Base-by-base conservation (phyloP, 352 stramenopile species). In the Phytophthora macrochlamydospora region DNA sequence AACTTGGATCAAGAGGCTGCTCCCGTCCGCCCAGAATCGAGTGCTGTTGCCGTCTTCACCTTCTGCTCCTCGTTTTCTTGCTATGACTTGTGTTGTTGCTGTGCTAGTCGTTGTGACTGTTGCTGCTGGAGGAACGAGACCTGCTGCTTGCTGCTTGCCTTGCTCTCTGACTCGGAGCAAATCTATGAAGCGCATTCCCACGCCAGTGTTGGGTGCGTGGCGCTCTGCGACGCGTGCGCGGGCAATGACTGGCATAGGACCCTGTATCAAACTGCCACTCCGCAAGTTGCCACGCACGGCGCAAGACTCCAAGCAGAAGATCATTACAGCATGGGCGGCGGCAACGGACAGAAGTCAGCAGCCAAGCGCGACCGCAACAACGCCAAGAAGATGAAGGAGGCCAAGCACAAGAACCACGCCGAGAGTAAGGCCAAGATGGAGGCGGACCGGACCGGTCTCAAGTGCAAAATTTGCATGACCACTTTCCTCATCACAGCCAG, bases 391-490 rank as follows among this genome's bases (percentile, higher is more conserved):
- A 78, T 82, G 59, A 95, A 95, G 70, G 87, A 93, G 0, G 76
- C 82, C 51, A 95, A 92, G 71, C 49, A 83, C 38, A 93, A 93
- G 74, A 91, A 81, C 68, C 84, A 90, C 64, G 78, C 79, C n/a
- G 85, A 83, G 59, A 92, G 78, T 60, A 92, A 91, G 56, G 79
- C 75, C 65, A 95, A 95, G 75, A 93, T 95, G 81, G 73, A 80
- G 62, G 83, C 85, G n/a, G 87, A 94, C 70, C 78, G 78, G 49
- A 76, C 79, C 38, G 81, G 80, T 32, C 79, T 92, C 76, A 95
- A 93, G 77, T 95, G 87, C 82, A 95, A 92, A 56, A 92, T 95
- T 74, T 95, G 87, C 73, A 86, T 95, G 73, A 92, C 85, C 33
- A 93, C 85, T 8, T 93, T 95, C 65, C 90, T 95, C 79, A 76